Base-by-base conservation (phyloP, 495 filamentous ascomycete genomes). In the Tuber aestivum region DNA sequence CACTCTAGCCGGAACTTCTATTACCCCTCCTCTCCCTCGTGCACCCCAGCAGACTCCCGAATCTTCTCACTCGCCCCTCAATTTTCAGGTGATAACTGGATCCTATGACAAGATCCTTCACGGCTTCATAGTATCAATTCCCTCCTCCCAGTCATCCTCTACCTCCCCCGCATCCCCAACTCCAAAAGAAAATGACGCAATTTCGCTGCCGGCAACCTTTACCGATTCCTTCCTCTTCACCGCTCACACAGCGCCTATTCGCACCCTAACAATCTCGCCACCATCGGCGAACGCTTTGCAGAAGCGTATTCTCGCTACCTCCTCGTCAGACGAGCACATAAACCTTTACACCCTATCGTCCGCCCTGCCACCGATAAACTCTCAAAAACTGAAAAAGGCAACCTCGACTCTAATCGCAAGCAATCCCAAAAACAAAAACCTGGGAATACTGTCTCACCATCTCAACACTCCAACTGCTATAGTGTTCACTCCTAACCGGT, bases 81-180 rank as follows among this genome's bases (percentile, higher is more conserved):
- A 89, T 0, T 86, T 98, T 72, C 95, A 98, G 83, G 91, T 99
- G 74, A 87, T 97, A 71, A 92, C 94, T 35, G 95, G 95, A 27
- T 97, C 94, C 75, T 99, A 99, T 85, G 95, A 99, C 82, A 90
- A 93, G 74, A 89, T 95, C 65, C 88, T 99, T 65, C 95, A 99
- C 84, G 96, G 96, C 77, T 87, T 98, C 82, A 93, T 92, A 1
- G 94, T 91, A 9, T 89, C 89, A 0, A 86, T 97, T 72, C 86
- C 87, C 3, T 77, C 84, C 61, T 21, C 37, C 20, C 79, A 38
- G 72, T 81, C 21, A 76, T 82, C 72, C 12, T 40, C 61, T 48
- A 80, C 32, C 18, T 38, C 40, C 72, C 83, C 48, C 72, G 81
- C 10, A 23, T 61, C 50, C n/a, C 14, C n/a, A 27, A 27, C n/a